A percentile compares a stretch with the other conserved stretches of the same genome.
These are phyloP conservation scores for Annulohypoxylon bovei DNA, from an alignment of 495 filamentous ascomycete genomes.

Conservation along the genomic window DNA sequence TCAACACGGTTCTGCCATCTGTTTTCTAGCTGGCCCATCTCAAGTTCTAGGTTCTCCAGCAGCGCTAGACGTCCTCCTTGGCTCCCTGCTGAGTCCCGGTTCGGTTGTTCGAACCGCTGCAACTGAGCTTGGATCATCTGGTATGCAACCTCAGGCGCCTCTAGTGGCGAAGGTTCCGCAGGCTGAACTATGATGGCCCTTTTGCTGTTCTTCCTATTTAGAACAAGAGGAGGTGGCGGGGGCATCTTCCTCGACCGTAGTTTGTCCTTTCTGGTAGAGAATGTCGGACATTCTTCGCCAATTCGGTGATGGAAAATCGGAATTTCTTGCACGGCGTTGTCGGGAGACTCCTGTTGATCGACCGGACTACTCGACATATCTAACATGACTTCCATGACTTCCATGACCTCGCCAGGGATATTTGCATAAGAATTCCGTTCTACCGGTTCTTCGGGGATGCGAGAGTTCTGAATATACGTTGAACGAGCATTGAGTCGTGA, in stretches of 20 bases:
- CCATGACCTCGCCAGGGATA: slow-evolving; percentile 39
- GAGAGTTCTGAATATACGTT: slow-evolving; percentile 46
- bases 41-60: slow-evolving; percentile 61
- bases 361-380: background rate
- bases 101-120: slow-evolving; percentile 53
- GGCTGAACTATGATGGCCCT: slow-evolving; percentile 48
- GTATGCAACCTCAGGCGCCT: slow-evolving; percentile 60
- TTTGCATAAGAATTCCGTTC: slow-evolving; percentile 3
- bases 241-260: slow-evolving; percentile 55
- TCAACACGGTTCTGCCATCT: slow-evolving; percentile 61
- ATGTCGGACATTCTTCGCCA: slow-evolving; percentile 63
- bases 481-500: slow-evolving; percentile 46
- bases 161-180: slow-evolving; percentile 58
- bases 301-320: slow-evolving; percentile 58
- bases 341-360: background rate
- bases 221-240: slow-evolving; percentile 59
- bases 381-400: slow-evolving; percentile 11
- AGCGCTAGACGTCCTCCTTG: slow-evolving; percentile 52
- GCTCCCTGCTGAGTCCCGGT: slow-evolving; percentile 44
- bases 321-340: background rate
- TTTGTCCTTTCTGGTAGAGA: slow-evolving; percentile 58
- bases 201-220: slow-evolving; percentile 48
- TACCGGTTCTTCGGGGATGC: slow-evolving; percentile 2
- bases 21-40: slow-evolving; percentile 62
- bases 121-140: slow-evolving; percentile 62